Conservation (phyloP, 306 rosid genomes). For the Dalbergia cultrata region DNA sequence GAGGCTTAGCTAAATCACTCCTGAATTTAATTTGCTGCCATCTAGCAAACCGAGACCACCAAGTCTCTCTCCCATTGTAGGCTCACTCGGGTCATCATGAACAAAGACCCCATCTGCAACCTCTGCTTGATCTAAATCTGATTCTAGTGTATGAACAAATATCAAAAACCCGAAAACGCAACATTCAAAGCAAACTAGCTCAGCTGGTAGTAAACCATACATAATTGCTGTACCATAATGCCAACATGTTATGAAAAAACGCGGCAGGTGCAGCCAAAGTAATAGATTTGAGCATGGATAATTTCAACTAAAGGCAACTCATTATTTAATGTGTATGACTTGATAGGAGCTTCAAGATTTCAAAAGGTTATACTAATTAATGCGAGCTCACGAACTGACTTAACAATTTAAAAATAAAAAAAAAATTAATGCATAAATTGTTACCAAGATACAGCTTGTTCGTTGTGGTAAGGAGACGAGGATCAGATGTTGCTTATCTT, state of each 20-base stretch:
- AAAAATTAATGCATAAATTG: neutral
- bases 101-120: conserved; percentile 57
- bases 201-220: neutral
- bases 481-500: conserved; percentile 36
- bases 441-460: conserved; percentile 29
- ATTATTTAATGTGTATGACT: neutral
- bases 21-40: conserved; percentile 37
- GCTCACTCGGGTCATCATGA: conserved; percentile 63
- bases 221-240: neutral
- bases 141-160: conserved; percentile 17
- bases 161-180: neutral
- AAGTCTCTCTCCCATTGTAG: conserved; percentile 84
- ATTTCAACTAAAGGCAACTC: too few relatives aligned
- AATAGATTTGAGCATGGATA: too few relatives aligned
- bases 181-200: neutral
- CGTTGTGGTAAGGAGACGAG: conserved; percentile 23
- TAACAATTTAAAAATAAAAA: too few relatives aligned
- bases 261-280: neutral
- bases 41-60: conserved; percentile 57
- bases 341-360: neutral
- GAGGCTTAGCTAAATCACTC: conserved; percentile 54
- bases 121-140: conserved; percentile 46
- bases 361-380: neutral
- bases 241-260: too few relatives aligned
- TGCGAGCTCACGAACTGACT: too few relatives aligned